Base-by-base conservation (phyloP, 1,284 basidiomycete species). In the Cerioporus squamosus region DNA sequence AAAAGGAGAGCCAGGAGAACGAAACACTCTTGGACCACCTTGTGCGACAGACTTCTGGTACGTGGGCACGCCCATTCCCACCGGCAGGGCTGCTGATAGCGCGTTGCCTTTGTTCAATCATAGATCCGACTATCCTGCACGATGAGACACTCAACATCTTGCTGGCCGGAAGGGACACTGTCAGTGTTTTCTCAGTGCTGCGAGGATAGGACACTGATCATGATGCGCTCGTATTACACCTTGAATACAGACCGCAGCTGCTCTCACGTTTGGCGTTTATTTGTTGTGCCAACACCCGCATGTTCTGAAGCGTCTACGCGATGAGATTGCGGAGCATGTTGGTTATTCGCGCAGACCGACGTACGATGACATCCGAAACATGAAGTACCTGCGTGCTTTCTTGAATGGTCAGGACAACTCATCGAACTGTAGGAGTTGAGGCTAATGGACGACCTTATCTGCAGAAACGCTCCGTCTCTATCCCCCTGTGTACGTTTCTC, bases 141-240 rank as follows among this genome's bases (percentile, higher is more conserved):
- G 87, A 90, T 68, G 87, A 91, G 63, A 74, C 90, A 2, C 72
- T 91, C n/a, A 91, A 84, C 67, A 85, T 91, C 69, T 72, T 91
- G 14, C 75, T 91, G 22, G 89, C 89, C 15, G 83, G 87, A 15
- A 75, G 89, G 55, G 89, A 91, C 68, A 90, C 88, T 36, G 88
- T 88, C 51, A 43, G 82, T 73, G 12, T 23, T 31, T 6, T 18
- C 22, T 26, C 14, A 43, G 44, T 51, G 47, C 44, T 14, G 38
- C n/a, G n/a, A 22, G 14, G 33, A 36, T 36, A 12, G 8, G 33
- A 36, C 33, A 3, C 33, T 61, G 43, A 55, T 44, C 8, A 22
- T 31, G 14, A 29, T n/a, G 14, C 49, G 38, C 39, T 26, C 5
- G 14, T 1, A 40, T 24, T 8, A 45, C 6, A 29, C 29, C 17